Conservation (phyloP, 2,329 filamentous ascomycete genomes). For the Penicillium sp. region DNA sequence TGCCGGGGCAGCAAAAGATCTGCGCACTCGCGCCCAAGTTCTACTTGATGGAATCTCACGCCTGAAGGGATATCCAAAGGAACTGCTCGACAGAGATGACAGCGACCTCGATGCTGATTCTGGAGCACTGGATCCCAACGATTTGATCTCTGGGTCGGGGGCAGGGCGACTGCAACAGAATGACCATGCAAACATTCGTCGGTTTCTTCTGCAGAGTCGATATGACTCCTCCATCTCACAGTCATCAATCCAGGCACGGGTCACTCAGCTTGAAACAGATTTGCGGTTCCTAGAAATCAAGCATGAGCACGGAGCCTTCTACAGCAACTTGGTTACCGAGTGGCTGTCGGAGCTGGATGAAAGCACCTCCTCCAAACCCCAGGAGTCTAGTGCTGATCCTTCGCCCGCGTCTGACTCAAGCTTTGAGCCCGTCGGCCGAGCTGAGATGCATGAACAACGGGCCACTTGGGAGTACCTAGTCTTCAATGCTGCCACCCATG, state of each 20-base stretch:
- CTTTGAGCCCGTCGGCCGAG: conserved; percentile 53
- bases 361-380: conserved; percentile 3
- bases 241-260: conserved; percentile 48
- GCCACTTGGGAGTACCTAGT: conserved; percentile 58
- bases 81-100: conserved; percentile 38
- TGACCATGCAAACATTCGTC: conserved; percentile 48
- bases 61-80: conserved; percentile 38
- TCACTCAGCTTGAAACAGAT: conserved; percentile 49
- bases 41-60: conserved; percentile 41
- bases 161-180: conserved; percentile 25
- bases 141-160: conserved; percentile 29
- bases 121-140: conserved; percentile 9
- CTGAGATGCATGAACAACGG: conserved; percentile 57
- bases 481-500: conserved; percentile 50
- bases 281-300: conserved; percentile 55
- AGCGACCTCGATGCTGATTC: conserved; percentile 24
- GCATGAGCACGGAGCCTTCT: conserved; percentile 59
- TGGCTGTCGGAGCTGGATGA: conserved; percentile 49
- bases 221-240: conserved; percentile 57
- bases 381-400: conserved; percentile 21
- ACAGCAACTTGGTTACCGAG: conserved; percentile 57
- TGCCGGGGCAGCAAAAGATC: conserved; percentile 28
- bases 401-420: conserved; percentile 31
- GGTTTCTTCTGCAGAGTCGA: conserved; percentile 55
- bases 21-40: conserved; percentile 33